A percentile compares a stretch with the other conserved stretches of the same genome.
phyloP scores from a whole-genome alignment of 1,139 yeast species.

The Scheffersomyces illinoinensis region DNA sequence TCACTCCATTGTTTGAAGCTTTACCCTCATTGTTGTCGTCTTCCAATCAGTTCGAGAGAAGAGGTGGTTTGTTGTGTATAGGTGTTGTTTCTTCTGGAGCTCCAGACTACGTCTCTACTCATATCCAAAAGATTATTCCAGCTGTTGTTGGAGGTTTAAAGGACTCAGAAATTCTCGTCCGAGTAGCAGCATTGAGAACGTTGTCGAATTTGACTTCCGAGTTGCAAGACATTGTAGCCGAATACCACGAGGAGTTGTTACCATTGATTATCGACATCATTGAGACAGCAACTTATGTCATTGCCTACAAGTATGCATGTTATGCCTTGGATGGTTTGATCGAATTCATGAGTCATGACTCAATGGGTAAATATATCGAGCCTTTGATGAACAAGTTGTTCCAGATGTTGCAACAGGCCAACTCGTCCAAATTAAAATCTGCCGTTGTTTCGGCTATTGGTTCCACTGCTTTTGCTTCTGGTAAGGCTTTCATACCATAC shows the following conservation, averaged over 20 bases:
- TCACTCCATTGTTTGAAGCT: constrained; percentile 73
- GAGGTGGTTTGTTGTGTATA: constrained; percentile 82
- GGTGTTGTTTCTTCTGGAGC: constrained; percentile 91
- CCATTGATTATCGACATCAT: constrained; percentile 87
- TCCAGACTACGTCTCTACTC: constrained; percentile 84
- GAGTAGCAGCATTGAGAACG: constrained; percentile 84
- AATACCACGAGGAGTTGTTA: constrained; percentile 75
- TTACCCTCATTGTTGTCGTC: constrained; percentile 65
- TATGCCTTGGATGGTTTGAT: constrained; percentile 87
- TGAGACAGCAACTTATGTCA: constrained; percentile 80
- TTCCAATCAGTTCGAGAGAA: constrained; percentile 71
- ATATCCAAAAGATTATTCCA: constrained; percentile 71
- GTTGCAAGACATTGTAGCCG: constrained; percentile 81
- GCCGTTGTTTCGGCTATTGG: constrained; percentile 96
- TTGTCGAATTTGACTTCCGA: constrained; percentile 78
- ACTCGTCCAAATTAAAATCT: constrained; percentile 69
- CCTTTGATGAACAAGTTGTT: constrained; percentile 89
- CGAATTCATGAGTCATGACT: constrained; percentile 88
- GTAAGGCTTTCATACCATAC: constrained; percentile 82
- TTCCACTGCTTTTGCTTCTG: constrained; percentile 94
- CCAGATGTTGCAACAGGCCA: constrained; percentile 71
- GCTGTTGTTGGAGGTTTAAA: constrained; percentile 74
- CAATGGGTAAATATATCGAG: constrained; percentile 77
- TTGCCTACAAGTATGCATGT: constrained; percentile 89
- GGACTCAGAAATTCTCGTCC: constrained; percentile 75